Conservation (phyloP, 257 asterid genomes). For the Anisodus tanguticus region DNA sequence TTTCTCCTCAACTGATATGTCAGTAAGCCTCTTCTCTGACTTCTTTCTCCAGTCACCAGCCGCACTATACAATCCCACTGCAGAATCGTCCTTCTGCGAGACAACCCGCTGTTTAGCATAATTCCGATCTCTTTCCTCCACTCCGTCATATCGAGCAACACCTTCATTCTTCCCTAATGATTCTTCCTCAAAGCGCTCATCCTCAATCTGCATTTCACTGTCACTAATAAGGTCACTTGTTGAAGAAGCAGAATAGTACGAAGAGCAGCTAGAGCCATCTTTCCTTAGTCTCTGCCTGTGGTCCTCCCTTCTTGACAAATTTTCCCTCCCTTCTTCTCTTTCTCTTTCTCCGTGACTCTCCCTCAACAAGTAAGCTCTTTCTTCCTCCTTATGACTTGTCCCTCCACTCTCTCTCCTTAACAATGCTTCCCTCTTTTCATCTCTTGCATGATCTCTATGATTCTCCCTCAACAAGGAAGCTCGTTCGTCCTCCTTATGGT, state of each 20-base stretch:
- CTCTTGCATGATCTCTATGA: constrained; percentile 20
- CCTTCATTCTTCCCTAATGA: constrained; percentile 39
- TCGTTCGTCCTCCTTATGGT: constrained; percentile 6
- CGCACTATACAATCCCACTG: constrained; percentile 40
- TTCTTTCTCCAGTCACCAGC: constrained; percentile 69
- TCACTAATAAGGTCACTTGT: constrained; percentile 58
- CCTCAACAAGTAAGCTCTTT: constrained; percentile 23
- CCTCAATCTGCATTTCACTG: constrained; percentile 51
- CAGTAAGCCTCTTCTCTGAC: constrained; percentile 83
- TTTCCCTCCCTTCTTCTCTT: constrained; percentile 45
- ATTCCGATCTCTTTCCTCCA: constrained; percentile 39
- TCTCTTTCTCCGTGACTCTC: neutral
- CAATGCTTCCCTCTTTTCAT: constrained; percentile 36
- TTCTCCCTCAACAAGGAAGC: constrained; percentile 26
- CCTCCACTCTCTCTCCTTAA: constrained; percentile 32
- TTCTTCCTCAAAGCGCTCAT: constrained; percentile 46
- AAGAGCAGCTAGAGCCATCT: constrained; percentile 80
- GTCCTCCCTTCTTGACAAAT: constrained; percentile 47
- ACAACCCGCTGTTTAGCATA: constrained; percentile 46
- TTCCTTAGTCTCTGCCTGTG: constrained; percentile 54
- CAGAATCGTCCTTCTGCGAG: constrained; percentile 45
- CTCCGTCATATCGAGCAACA: constrained; percentile 42
- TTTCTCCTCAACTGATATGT: constrained; percentile 56
- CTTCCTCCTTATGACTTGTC: constrained; percentile 27
- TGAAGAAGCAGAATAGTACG: constrained; percentile 76